A percentile compares a stretch with the other conserved stretches of the same genome.
These are phyloP conservation scores for Spergularia bocconei DNA, from an alignment of 148 eudicot species.

Conservation along the genomic window DNA sequence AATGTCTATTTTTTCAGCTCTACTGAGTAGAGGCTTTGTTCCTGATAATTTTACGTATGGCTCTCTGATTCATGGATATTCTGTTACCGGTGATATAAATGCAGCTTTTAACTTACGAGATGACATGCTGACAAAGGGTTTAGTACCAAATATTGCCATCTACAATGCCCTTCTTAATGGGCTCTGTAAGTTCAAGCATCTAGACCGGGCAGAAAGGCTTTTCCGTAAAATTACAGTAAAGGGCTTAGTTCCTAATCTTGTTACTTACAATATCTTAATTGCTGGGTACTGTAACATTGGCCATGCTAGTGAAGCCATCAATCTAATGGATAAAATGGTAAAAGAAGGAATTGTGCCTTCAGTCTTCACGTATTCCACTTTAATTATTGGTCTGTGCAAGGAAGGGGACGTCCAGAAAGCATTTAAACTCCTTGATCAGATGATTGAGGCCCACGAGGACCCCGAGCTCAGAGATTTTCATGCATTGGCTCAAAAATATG, in stretches of 20 bases:
- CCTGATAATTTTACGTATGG: constrained; percentile 63
- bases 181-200: constrained; percentile 55
- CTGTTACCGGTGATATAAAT: constrained; percentile 43
- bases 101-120: constrained; percentile 66
- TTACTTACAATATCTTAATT: constrained; percentile 62
- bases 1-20: constrained; percentile 33
- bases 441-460: constrained; percentile 27
- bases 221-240: constrained; percentile 50
- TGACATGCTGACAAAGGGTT: constrained; percentile 56
- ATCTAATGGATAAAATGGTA: constrained; percentile 50
- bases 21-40: constrained; percentile 46
- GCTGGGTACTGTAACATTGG: constrained; percentile 46
- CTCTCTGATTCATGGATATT: constrained; percentile 47
- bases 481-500: constrained; percentile 20
- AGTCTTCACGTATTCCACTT: constrained; percentile 38
- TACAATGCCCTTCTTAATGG: constrained; percentile 68
- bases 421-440: constrained; percentile 37
- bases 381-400: constrained; percentile 39
- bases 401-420: constrained; percentile 39
- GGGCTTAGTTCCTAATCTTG: constrained; percentile 49
- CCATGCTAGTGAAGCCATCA: constrained; percentile 40
- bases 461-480: constrained; percentile 22
- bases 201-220: constrained; percentile 57
- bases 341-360: constrained; percentile 57
- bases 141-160: constrained; percentile 50